A percentile compares a stretch with the other conserved stretches of the same genome.
Evolutionary conservation across 345 rosid species (phyloP).

Genomic region (Lepidium didymum): DNA sequence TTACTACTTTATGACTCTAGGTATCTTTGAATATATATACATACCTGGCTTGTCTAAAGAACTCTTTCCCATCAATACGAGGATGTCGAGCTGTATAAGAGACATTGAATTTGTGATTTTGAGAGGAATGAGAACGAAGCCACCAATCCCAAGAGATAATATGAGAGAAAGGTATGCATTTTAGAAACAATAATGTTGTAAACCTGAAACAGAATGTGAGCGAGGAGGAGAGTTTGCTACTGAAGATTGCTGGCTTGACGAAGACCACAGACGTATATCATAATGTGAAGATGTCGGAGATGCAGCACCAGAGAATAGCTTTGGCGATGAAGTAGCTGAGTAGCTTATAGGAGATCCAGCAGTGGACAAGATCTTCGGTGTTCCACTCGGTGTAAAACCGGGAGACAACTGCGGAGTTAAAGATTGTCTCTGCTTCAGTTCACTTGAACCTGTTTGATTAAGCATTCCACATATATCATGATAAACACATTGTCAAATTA

Average conservation of each 20-base stretch:
- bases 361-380: conserved; percentile 64
- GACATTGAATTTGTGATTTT: neutral
- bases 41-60: conserved; percentile 94
- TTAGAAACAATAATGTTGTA: neutral
- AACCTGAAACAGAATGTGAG: conserved; percentile 67
- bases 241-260: conserved; percentile 90
- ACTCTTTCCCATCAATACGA: conserved; percentile 92
- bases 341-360: conserved; percentile 64
- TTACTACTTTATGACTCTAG: neutral
- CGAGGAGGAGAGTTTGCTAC: conserved; percentile 89
- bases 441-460: conserved; percentile 33
- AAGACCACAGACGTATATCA: conserved; percentile 63
- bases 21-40: neutral
- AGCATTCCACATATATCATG: neutral
- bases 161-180: neutral
- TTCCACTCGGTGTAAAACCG: conserved; percentile 43
- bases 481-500: neutral
- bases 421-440: conserved; percentile 48
- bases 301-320: conserved; percentile 49
- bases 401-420: conserved; percentile 65
- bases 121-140: neutral
- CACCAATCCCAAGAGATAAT: neutral
- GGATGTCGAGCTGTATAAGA: conserved; percentile 39
- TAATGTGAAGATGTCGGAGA: conserved; percentile 61
- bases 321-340: conserved; percentile 66